Evolutionary conservation across 352 stramenopile species (phyloP).

Genomic region (Phytophthora cactorum): DNA sequence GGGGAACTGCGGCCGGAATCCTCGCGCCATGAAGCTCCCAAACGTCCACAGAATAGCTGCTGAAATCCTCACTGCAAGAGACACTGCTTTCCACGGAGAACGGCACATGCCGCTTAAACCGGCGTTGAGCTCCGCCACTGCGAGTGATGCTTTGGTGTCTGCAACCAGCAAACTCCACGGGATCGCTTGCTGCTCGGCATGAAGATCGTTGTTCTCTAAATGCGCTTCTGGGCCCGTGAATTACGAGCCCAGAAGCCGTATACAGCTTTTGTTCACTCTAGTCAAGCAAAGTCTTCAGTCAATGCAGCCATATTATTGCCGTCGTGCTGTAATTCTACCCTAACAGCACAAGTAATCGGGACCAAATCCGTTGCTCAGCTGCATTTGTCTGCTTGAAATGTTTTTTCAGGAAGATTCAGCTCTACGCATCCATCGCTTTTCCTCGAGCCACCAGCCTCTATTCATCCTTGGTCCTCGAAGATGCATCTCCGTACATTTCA

Average conservation of each 20-base stretch:
- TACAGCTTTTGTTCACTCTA: too few species aligned
- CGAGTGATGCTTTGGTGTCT: slow-evolving; percentile 5
- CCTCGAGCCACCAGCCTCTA: slow-evolving; percentile 5
- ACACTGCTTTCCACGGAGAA: slow-evolving; percentile 30
- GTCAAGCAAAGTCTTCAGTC: too few species aligned
- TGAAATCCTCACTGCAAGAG: slow-evolving; percentile 16
- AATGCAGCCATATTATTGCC: too few species aligned
- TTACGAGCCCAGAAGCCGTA: too few species aligned
- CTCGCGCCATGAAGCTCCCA: slow-evolving; percentile 27
- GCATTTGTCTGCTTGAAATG: too few species aligned
- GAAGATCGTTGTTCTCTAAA: too few species aligned
- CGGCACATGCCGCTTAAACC: slow-evolving; percentile 26
- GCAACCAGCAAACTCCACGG: slow-evolving; percentile 13
- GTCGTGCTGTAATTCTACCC: too few species aligned
- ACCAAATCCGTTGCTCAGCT: too few species aligned
- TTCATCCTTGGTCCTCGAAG: slow-evolving; percentile 38
- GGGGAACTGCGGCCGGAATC: slow-evolving; percentile 35
- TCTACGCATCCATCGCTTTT: too few species aligned
- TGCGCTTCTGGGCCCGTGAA: too few species aligned
- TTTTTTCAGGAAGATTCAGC: too few species aligned
- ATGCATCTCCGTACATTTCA: slow-evolving; percentile 87
- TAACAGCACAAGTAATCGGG: too few species aligned
- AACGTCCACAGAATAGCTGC: slow-evolving; percentile 15
- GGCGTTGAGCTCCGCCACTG: slow-evolving; percentile 10
- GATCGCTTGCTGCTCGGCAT: slow-evolving; percentile 7